phyloP scores from a whole-genome alignment of 163 green algal species.

The Scenedesmus sp. region DNA sequence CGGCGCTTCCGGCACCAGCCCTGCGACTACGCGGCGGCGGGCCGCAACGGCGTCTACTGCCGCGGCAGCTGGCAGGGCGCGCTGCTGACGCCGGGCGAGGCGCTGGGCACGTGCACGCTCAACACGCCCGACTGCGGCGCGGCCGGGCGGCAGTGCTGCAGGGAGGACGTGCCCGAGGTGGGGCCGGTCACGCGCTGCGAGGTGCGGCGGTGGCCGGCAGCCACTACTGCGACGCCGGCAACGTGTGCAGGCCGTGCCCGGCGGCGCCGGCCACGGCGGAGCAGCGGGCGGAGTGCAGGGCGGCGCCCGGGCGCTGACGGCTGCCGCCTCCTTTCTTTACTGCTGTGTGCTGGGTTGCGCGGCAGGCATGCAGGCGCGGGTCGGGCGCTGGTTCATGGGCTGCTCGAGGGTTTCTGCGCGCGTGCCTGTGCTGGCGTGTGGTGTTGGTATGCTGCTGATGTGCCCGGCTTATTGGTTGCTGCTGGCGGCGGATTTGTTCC shows the following conservation, averaged over 20 bases:
- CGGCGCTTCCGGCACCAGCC: constrained; percentile 41
- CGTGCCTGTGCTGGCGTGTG: no score
- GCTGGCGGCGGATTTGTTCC: no score
- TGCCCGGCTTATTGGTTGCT: no score
- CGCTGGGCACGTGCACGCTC: constrained; percentile 41
- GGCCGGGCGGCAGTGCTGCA: constrained; percentile 44
- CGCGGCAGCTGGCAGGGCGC: constrained; percentile 7
- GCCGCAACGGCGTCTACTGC: constrained; percentile 46
- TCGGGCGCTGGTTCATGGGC: no score
- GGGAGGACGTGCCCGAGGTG: constrained; percentile 35
- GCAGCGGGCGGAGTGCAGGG: constrained; percentile 10
- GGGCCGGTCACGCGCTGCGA: constrained; percentile 23
- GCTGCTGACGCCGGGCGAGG: constrained; percentile 9
- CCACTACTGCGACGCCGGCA: constrained; percentile 28
- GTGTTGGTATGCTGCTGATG: no score
- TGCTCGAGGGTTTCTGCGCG: no score
- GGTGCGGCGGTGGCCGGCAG: neutral
- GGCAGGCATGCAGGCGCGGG: no score
- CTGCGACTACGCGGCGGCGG: constrained; percentile 52
- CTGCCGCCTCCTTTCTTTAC: neutral
- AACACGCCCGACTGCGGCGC: constrained; percentile 41
- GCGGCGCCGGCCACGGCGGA: constrained; percentile 2
- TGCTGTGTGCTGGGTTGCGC: no score
- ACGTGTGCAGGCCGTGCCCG: constrained; percentile 42
- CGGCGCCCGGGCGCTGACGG: neutral